Evolutionary conservation across 768 basidiomycete genomes (phyloP).

Genomic region (Pleurotus ostreatus): DNA sequence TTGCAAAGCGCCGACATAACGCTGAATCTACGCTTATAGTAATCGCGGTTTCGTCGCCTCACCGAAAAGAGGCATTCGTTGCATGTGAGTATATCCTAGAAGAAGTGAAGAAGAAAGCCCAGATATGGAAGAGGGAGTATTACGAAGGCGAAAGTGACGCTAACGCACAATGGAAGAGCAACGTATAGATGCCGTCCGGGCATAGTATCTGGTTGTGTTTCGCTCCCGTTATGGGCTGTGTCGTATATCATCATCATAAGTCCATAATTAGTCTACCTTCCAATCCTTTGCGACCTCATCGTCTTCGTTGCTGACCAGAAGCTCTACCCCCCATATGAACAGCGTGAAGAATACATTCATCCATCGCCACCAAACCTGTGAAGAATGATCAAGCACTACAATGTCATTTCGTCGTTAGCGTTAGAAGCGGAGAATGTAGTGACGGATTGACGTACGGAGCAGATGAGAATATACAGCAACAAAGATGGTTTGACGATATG

Average conservation of each 20-base stretch:
- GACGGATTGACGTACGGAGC: constrained; percentile 49
- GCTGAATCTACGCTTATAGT: constrained; percentile 31
- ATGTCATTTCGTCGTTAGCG: neutral
- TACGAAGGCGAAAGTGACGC: constrained; percentile 68
- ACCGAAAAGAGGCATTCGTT: constrained; percentile 76
- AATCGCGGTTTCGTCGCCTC: constrained; percentile 80
- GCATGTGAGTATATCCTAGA: constrained; percentile 85
- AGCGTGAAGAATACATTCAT: constrained; percentile 86
- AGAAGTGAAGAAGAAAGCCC: constrained; percentile 75
- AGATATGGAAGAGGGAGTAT: constrained; percentile 91
- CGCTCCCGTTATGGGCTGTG: no score
- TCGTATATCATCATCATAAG: neutral
- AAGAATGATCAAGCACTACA: constrained; percentile 79
- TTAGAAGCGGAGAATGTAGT: neutral
- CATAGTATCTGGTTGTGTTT: no score
- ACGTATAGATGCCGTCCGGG: constrained; percentile 27
- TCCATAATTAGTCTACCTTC: constrained; percentile 65
- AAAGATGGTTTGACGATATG: constrained; percentile 82
- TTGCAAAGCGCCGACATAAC: neutral
- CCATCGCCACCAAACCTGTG: constrained; percentile 95
- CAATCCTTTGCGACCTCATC: constrained; percentile 63
- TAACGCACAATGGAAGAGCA: constrained; percentile 69
- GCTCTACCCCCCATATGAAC: constrained; percentile 77
- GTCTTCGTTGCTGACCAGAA: constrained; percentile 74
- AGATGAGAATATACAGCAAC: constrained; percentile 86